phyloP scores from a whole-genome alignment of 441 rosid species.

The Gossypium davidsonii region DNA sequence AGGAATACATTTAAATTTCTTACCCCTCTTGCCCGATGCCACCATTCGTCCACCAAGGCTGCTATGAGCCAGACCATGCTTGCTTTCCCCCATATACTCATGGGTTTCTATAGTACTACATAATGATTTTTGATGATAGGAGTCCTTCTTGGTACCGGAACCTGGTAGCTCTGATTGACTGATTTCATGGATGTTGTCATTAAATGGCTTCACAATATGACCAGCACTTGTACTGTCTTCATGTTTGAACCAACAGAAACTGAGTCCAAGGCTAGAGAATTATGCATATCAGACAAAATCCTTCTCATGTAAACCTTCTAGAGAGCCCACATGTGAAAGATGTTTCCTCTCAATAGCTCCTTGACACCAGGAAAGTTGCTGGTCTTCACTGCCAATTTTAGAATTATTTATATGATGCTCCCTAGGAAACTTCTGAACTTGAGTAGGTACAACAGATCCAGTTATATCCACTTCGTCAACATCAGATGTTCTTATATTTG shows the following conservation, averaged over 20 bases:
- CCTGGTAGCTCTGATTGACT: slow-evolving; percentile 17
- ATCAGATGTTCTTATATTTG: slow-evolving; percentile 14
- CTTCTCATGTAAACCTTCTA: background rate
- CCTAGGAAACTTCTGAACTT: slow-evolving; percentile 4
- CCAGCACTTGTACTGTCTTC: slow-evolving; percentile 17
- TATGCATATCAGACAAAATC: slow-evolving; percentile 20
- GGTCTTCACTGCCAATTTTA: slow-evolving; percentile 14
- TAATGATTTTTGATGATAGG: slow-evolving; percentile 8
- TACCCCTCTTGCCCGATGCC: slow-evolving; percentile 21
- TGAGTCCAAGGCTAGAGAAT: slow-evolving; percentile 24
- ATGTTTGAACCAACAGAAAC: slow-evolving; percentile 24
- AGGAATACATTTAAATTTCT: slow-evolving; percentile 26
- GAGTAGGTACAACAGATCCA: slow-evolving; percentile 9
- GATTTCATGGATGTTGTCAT: slow-evolving; percentile 6
- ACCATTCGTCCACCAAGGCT: slow-evolving; percentile 14
- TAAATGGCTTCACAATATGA: slow-evolving; percentile 14
- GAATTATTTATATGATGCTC: slow-evolving; percentile 5
- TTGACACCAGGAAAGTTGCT: slow-evolving; percentile 6
- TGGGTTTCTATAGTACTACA: slow-evolving; percentile 12
- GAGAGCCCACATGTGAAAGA: slow-evolving; percentile 9
- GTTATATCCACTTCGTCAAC: slow-evolving; percentile 14
- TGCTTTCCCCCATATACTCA: slow-evolving; percentile 10
- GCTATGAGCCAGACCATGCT: slow-evolving; percentile 13
- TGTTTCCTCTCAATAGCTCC: slow-evolving; percentile 11
- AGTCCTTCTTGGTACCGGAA: slow-evolving; percentile 12